A percentile compares a stretch with the other conserved stretches of the same genome.
phyloP scores from a whole-genome alignment of 139 green algal genomes.

The Desmodesmus armatus region DNA sequence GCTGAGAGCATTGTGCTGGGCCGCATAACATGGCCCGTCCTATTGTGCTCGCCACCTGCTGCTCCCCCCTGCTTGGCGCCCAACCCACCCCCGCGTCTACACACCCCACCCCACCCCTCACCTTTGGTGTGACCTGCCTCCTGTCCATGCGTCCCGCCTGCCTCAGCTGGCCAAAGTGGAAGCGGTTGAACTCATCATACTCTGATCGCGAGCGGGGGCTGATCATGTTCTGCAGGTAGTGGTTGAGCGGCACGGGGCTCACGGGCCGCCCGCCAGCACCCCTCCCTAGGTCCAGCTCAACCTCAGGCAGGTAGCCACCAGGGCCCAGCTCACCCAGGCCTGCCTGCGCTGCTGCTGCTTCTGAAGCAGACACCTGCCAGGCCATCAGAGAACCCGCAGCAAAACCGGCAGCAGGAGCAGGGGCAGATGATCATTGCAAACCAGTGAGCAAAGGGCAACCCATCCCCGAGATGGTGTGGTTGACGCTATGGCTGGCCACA shows the following conservation, averaged over 20 bases:
- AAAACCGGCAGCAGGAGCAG: neutral
- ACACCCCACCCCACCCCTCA: neutral
- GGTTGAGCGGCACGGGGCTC: constrained; percentile 46
- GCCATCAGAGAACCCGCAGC: neutral
- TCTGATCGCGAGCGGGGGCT: constrained; percentile 46
- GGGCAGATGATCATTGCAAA: neutral
- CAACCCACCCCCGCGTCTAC: neutral
- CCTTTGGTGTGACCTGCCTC: constrained; percentile 44
- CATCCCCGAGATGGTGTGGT: no score
- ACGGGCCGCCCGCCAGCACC: no score
- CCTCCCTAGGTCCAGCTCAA: no score
- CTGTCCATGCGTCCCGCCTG: constrained; percentile 34
- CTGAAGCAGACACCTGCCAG: constrained; percentile 14
- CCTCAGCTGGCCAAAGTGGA: constrained; percentile 45
- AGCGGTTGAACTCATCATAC: constrained; percentile 61
- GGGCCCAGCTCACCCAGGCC: no score
- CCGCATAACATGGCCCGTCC: neutral
- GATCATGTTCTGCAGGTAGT: constrained; percentile 61
- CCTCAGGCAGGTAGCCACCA: no score
- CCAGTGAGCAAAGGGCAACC: no score
- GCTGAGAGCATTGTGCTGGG: no score
- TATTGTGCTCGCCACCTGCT: neutral
- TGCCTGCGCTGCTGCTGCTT: neutral
- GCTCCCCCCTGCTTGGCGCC: no score
- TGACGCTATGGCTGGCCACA: no score